Base-by-base conservation (phyloP, 768 basidiomycete genomes). In the Mrakia frigida region DNA sequence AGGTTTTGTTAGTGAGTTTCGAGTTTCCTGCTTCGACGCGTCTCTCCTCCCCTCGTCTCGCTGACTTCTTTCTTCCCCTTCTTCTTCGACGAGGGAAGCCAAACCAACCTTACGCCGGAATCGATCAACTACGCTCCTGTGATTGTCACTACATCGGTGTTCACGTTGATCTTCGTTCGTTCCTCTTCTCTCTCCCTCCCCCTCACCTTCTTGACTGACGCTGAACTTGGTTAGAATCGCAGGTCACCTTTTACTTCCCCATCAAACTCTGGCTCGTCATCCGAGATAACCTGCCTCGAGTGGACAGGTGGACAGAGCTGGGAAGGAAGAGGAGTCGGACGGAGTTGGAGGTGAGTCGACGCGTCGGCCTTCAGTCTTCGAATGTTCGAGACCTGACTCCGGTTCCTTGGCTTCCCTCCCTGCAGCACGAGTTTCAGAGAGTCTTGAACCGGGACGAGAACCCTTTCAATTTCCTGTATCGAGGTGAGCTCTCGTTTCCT, bases 161-260 rank as follows among this genome's bases (percentile, higher is more conserved):
- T 89, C 16, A 87, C 87, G 4, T 83, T 91, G 52, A 75, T 82
- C 18, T 81, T 86, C 76, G 90, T 91, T 78, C 81, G 89, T 82
- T 52, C 28, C 21, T 16, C 33, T 28, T 18, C 33, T 28, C 25
- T n/a, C 28, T 35, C 2, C 50, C 18, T 37, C n/a, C 6, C 14
- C 28, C 39, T 52, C 70, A 28, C 6, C n/a, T 16, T 25, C 35
- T n/a, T 53, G 50, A 31, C 46, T n/a, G 43, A 43, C n/a, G n/a
- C 28, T 70, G 21, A 53, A 16, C 31, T 70, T n/a, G 10, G 6
- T 39, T 25, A 7, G 25, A 6, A 31, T 67, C 63, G n/a, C 69
- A 91, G 91, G 83, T 90, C 73, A 89, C 89, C 0, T 77, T 91
- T 23, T 90, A 89, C 88, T 91, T 90, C 80, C 91, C 91, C 0